Evolutionary conservation across 202 grass and related monocot genomes (phyloP).

Genomic region (Elaeis oleifera): DNA sequence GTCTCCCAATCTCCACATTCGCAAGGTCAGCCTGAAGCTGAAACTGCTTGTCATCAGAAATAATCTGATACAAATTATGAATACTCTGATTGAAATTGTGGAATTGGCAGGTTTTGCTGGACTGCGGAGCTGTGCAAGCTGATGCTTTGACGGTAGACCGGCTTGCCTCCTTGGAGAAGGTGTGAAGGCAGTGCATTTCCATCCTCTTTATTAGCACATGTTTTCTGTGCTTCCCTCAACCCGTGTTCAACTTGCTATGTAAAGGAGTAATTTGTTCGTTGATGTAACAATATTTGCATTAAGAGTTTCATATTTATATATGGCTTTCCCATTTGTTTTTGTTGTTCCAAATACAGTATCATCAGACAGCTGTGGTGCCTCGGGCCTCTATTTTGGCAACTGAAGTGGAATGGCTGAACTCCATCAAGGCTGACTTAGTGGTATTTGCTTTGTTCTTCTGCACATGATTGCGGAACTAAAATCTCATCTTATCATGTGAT

Average conservation of each 20-base stretch:
- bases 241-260: too few relatives aligned
- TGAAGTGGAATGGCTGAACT: constrained; percentile 87
- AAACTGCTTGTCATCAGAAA: neutral
- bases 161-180: constrained; percentile 93
- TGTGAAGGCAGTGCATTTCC: neutral
- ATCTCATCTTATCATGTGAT: too few relatives aligned
- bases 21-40: constrained; percentile 27
- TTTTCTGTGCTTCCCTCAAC: too few relatives aligned
- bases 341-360: constrained; percentile 56
- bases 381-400: constrained; percentile 70
- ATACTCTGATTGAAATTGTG: neutral
- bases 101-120: constrained; percentile 57
- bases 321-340: neutral
- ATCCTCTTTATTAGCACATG: too few relatives aligned
- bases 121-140: constrained; percentile 96
- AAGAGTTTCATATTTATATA: neutral
- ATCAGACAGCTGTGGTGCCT: constrained; percentile 86
- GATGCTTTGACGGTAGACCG: constrained; percentile 95
- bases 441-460: constrained; percentile 23
- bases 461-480: neutral
- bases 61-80: neutral
- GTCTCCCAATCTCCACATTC: constrained; percentile 70
- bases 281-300: too few relatives aligned
- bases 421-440: constrained; percentile 90
- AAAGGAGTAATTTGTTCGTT: too few relatives aligned